Evolutionary conservation across 1,284 basidiomycete genomes (phyloP), one percentile per base, ranked within the genome.

Genomic region (Cutaneotrichosporon sp.): DNA sequence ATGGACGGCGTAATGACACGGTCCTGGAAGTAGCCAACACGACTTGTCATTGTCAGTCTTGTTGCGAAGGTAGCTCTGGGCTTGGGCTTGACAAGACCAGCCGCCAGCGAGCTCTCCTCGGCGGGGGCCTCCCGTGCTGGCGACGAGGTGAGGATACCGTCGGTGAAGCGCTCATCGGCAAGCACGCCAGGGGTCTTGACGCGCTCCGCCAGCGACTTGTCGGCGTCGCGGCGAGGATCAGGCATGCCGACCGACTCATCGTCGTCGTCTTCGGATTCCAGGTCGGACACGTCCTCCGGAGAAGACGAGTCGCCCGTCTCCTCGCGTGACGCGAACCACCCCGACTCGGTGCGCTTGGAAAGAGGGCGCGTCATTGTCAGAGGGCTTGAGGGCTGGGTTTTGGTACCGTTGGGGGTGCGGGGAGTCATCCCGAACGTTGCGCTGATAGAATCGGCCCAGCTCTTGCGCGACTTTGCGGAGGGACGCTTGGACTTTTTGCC

Each of bases 11-110:
- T 85, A 54, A 96, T 84, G 63, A 93, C 87, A 57, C 90, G 79
- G 64, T 93, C 90, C 68, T 92, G 89, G 79, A 96, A 94, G 75
- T 90, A 96, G 6, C 90, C 92, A 17, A 89, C 88, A 46, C 93
- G 82, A 66, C 88, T 92, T 3, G 93, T 96, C 91, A 98, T 97
- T 0, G 94, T 94, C 62, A 97, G 76, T 42, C 90, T 79, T 4
- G 90, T 92, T 20, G 88, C 87, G 63, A 91, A 82, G 11, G 81
- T 81, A 34, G 68, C 76, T 55, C 66, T 71, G 48, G 67, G 67
- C 26, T 57, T 64, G 6, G 66, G 68, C 48, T 68, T 67, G 11
- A 12, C 22, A 22, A 24, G 22, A 31, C 58, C 64, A 19, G 32
- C 37, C 3, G 19, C 29, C 11, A 46, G 33, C 3, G 48, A 35